Evolutionary conservation across 306 rosid species (phyloP).

Genomic region (Cucurbita ficifolia): DNA sequence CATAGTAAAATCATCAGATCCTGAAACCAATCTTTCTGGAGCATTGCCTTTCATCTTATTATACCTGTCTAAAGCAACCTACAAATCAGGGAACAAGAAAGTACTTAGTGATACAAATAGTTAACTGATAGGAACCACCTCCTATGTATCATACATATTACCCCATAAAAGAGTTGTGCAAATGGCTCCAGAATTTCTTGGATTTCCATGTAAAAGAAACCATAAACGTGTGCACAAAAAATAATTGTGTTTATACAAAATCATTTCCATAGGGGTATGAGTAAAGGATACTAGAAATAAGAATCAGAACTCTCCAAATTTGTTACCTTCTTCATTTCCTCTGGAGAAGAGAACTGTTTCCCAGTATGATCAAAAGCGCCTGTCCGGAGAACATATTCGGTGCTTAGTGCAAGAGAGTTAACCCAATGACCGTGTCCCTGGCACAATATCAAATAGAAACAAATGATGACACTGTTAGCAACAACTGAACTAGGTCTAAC

Average conservation of each 20-base stretch:
- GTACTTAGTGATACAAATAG: neutral
- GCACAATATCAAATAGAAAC: slow-evolving; percentile 15
- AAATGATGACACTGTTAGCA: neutral
- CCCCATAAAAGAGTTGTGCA: neutral
- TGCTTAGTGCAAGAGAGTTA: slow-evolving; percentile 88
- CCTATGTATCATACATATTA: neutral
- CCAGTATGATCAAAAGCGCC: slow-evolving; percentile 95
- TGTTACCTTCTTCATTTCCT: slow-evolving; percentile 73
- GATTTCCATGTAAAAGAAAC: neutral
- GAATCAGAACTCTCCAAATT: neutral
- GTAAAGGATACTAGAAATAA: neutral
- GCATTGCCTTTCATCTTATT: slow-evolving; percentile 64
- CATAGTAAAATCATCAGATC: slow-evolving; percentile 96
- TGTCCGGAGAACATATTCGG: slow-evolving; percentile 87
- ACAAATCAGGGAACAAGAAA: slow-evolving; percentile 8
- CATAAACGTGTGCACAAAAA: neutral
- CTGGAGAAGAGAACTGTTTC: slow-evolving; percentile 60
- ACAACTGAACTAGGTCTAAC: neutral
- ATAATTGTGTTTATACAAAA: neutral
- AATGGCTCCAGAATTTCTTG: neutral
- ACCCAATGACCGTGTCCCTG: slow-evolving; percentile 98
- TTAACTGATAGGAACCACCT: neutral
- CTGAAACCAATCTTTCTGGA: slow-evolving; percentile 92
- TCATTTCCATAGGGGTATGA: neutral
- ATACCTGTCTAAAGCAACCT: slow-evolving; percentile 94